phyloP scores from a whole-genome alignment of 2,329 filamentous ascomycete species.

The Geoglossum cookeanum region DNA sequence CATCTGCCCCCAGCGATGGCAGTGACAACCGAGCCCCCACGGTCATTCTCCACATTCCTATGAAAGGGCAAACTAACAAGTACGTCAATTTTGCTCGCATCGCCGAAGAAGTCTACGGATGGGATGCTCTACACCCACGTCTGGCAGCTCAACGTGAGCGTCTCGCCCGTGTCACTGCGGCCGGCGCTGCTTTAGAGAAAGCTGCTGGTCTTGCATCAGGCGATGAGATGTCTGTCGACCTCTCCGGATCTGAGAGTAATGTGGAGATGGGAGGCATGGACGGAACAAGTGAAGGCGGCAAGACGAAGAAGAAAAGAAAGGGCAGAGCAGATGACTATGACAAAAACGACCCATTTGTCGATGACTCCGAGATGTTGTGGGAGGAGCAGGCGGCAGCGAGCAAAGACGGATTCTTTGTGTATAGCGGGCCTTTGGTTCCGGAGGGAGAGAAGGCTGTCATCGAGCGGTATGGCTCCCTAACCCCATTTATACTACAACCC shows the following conservation, averaged over 20 bases:
- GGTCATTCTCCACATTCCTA: slow-evolving; percentile 66
- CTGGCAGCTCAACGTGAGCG: slow-evolving; percentile 76
- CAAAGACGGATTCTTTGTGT: slow-evolving; percentile 95
- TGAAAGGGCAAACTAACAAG: slow-evolving; percentile 68
- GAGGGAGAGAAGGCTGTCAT: slow-evolving; percentile 61
- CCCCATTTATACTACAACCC: not conserved
- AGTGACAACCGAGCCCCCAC: slow-evolving; percentile 35
- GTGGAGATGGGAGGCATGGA: slow-evolving; percentile 63
- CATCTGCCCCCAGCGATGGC: slow-evolving; percentile 5
- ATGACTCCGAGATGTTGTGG: slow-evolving; percentile 90
- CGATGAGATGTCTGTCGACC: slow-evolving; percentile 71
- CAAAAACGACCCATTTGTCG: slow-evolving; percentile 50
- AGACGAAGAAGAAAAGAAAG: slow-evolving; percentile 60
- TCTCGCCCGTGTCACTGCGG: slow-evolving; percentile 71
- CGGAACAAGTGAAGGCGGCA: slow-evolving; percentile 30
- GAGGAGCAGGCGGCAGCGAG: slow-evolving; percentile 87
- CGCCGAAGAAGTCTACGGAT: slow-evolving; percentile 85
- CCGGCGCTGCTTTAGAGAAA: slow-evolving; percentile 67
- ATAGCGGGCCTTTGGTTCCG: slow-evolving; percentile 75
- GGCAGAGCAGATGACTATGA: slow-evolving; percentile 53
- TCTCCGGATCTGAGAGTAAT: slow-evolving; percentile 56
- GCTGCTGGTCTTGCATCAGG: slow-evolving; percentile 39
- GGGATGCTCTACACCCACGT: slow-evolving; percentile 80
- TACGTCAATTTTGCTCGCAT: slow-evolving; percentile 91
- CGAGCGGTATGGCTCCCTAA: slow-evolving; percentile 30